phyloP scores from a whole-genome alignment of 495 filamentous ascomycete species.

The Neurospora sp. region DNA sequence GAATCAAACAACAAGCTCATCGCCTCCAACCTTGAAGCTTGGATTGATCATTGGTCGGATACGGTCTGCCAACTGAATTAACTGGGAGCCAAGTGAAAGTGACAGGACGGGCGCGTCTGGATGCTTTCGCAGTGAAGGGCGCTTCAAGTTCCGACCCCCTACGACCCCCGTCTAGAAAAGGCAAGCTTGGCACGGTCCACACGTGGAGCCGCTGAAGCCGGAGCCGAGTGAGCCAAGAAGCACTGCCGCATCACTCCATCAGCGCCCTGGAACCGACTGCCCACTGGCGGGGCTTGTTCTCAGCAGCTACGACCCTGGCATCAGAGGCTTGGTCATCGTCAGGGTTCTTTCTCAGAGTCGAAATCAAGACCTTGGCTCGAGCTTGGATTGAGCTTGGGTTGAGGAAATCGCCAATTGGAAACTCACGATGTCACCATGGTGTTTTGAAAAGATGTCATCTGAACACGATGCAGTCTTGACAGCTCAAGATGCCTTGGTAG shows the following conservation, averaged over 20 bases:
- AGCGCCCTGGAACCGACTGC: background rate
- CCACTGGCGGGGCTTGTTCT: background rate
- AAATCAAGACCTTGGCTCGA: background rate
- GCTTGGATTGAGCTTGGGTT: background rate
- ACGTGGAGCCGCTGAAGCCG: background rate
- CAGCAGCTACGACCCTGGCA: background rate
- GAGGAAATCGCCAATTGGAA: background rate
- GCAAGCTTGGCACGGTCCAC: background rate
- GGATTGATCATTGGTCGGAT: background rate
- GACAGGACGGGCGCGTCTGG: background rate
- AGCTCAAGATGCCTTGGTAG: background rate
- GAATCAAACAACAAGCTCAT: background rate
- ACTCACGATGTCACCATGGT: background rate
- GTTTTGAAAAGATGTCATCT: background rate
- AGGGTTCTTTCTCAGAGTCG: background rate
- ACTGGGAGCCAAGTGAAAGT: background rate
- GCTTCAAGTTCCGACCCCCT: background rate
- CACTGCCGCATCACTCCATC: background rate
- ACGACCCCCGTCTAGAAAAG: background rate
- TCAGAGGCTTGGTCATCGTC: background rate
- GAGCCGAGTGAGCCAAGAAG: background rate
- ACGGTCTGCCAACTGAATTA: background rate
- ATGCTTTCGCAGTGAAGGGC: background rate
- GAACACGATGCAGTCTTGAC: background rate
- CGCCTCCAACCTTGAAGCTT: background rate